Percentiles rank a stretch among this genome's conserved stretches.
Evolutionary conservation across 2,329 filamentous ascomycete species (phyloP).

Genomic region (Xylariaceae sp.): DNA sequence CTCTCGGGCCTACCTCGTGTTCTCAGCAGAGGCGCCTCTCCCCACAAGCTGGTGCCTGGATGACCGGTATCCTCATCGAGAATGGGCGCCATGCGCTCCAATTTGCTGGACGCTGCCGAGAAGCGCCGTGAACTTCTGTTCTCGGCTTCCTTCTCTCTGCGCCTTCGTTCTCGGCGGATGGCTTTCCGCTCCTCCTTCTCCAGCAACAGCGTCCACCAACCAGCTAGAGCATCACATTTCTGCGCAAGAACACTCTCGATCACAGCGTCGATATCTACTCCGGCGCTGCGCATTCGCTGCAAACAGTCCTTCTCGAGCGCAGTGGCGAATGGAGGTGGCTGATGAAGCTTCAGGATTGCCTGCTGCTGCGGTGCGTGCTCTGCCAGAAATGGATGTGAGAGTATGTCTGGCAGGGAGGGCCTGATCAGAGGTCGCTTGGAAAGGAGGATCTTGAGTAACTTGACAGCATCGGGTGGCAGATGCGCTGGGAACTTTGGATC

Average conservation of each 20-base stretch:
- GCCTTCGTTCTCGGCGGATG: constrained; percentile 67
- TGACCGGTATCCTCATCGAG: constrained; percentile 64
- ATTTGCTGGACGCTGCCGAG: constrained; percentile 80
- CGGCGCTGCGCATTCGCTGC: constrained; percentile 85
- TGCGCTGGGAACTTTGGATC: constrained; percentile 81
- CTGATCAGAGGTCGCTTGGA: constrained; percentile 84
- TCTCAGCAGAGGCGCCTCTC: constrained; percentile 47
- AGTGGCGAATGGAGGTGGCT: constrained; percentile 76
- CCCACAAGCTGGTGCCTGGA: constrained; percentile 35
- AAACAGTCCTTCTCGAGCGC: constrained; percentile 83
- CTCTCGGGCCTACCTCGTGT: constrained; percentile 72
- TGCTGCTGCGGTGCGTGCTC: constrained; percentile 85
- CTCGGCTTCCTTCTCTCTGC: constrained; percentile 77
- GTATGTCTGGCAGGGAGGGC: constrained; percentile 74
- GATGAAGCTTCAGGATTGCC: constrained; percentile 75
- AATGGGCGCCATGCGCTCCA: constrained; percentile 72
- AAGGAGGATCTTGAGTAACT: constrained; percentile 70
- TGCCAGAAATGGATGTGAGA: constrained; percentile 78
- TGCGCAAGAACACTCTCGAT: constrained; percentile 90
- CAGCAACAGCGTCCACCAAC: constrained; percentile 92
- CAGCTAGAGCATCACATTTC: constrained; percentile 80
- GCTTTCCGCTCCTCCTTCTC: constrained; percentile 94
- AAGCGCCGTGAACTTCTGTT: constrained; percentile 71
- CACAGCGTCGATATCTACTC: constrained; percentile 87
- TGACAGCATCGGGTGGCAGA: constrained; percentile 68